phyloP scores from a whole-genome alignment of 768 basidiomycete species.

The Tulasnella calospora region DNA sequence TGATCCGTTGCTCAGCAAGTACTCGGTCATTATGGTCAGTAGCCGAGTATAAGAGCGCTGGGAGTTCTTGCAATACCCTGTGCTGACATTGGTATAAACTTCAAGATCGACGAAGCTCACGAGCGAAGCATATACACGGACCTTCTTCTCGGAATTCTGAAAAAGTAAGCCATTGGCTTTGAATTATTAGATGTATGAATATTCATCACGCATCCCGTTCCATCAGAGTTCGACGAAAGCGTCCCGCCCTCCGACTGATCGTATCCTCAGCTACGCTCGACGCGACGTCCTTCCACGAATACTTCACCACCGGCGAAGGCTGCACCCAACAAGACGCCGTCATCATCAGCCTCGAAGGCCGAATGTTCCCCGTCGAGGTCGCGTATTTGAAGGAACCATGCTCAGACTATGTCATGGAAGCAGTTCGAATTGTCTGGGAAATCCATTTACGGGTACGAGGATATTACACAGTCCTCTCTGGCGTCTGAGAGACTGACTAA shows the following conservation, averaged over 20 bases:
- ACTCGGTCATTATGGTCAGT: constrained; percentile 91
- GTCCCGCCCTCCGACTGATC: constrained; percentile 82
- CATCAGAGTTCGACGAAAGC: constrained; percentile 88
- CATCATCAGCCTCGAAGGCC: constrained; percentile 86
- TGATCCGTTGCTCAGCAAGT: constrained; percentile 86
- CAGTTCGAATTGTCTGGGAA: constrained; percentile 73
- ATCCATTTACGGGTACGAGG: constrained; percentile 67
- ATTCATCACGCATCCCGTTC: constrained; percentile 77
- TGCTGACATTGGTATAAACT: background rate
- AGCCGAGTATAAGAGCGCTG: background rate
- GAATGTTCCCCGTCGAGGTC: constrained; percentile 92
- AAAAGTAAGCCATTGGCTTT: constrained; percentile 58
- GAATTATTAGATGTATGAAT: constrained; percentile 71
- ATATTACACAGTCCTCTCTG: background rate
- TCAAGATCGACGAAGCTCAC: constrained; percentile 97
- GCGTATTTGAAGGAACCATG: constrained; percentile 77
- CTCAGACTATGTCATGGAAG: constrained; percentile 73
- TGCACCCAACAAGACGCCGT: constrained; percentile 56
- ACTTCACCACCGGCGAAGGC: constrained; percentile 67
- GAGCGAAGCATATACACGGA: constrained; percentile 96
- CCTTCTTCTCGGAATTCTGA: constrained; percentile 80
- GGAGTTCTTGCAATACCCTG: background rate
- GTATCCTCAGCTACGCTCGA: constrained; percentile 97
- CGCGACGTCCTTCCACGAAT: constrained; percentile 80
- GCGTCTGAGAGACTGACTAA: background rate